phyloP scores from a whole-genome alignment of 768 basidiomycete genomes.

The Phaeotremella skinneri region DNA sequence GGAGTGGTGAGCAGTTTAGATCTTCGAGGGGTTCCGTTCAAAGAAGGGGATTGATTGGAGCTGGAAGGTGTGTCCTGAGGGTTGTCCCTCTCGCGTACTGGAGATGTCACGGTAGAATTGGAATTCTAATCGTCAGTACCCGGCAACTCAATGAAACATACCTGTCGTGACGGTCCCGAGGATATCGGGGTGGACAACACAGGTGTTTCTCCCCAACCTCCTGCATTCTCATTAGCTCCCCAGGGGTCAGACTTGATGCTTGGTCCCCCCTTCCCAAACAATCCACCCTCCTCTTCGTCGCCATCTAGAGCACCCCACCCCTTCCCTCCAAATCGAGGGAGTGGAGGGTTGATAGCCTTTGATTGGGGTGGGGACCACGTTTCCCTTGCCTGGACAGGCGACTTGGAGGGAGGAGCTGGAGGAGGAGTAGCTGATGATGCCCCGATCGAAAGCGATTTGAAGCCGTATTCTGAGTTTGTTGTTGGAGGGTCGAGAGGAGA shows the following conservation, averaged over 20 bases:
- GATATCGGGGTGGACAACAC: conserved; percentile 11
- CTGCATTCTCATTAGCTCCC: background rate
- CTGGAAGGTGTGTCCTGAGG: background rate
- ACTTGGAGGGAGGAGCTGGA: conserved; percentile 10
- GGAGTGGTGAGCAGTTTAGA: conserved; percentile 51
- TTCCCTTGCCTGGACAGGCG: background rate
- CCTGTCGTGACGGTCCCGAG: conserved; percentile 11
- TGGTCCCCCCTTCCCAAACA: conserved; percentile 43
- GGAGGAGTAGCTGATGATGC: background rate
- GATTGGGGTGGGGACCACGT: background rate
- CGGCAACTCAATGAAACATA: no score
- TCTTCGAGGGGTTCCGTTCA: conserved; percentile 5
- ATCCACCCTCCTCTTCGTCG: conserved; percentile 25
- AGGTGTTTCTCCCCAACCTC: conserved; percentile 15
- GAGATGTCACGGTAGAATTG: background rate
- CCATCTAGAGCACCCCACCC: conserved; percentile 45
- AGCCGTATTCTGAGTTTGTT: conserved; percentile 33
- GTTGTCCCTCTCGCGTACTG: background rate
- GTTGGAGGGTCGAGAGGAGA: conserved; percentile 42
- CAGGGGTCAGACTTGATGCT: conserved; percentile 4
- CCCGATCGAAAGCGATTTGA: conserved; percentile 40
- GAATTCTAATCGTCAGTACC: no score
- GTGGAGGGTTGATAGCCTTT: background rate
- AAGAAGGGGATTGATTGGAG: background rate
- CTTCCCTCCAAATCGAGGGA: conserved; percentile 34